phyloP scores from a whole-genome alignment of 2,329 filamentous ascomycete genomes.

The Alternaria angustiovoidea region DNA sequence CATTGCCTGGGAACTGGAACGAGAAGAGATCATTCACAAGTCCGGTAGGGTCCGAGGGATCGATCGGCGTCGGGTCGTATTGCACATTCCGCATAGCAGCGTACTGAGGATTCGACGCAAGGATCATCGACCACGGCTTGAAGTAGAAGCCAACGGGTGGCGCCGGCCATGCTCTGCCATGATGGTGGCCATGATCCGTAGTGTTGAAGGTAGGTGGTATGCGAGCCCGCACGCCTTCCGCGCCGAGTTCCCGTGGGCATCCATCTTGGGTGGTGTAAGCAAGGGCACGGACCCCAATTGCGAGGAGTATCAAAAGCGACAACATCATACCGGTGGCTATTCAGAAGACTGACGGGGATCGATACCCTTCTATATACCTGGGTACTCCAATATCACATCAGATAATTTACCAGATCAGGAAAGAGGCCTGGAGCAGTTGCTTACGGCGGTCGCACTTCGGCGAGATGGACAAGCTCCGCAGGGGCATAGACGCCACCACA shows the following conservation, averaged over 20 bases:
- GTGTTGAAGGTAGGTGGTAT: slow-evolving; percentile 11
- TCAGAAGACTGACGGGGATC: no score
- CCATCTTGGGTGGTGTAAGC: not conserved
- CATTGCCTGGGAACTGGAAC: slow-evolving; percentile 26
- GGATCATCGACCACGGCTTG: slow-evolving; percentile 28
- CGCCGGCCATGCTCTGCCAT: slow-evolving; percentile 10
- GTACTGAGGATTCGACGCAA: slow-evolving; percentile 22
- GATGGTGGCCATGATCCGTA: not conserved
- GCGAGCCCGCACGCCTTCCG: slow-evolving; percentile 9
- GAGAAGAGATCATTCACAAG: slow-evolving; percentile 28
- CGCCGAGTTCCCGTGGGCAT: slow-evolving; percentile 8
- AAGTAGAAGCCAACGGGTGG: slow-evolving; percentile 24
- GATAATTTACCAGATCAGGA: not conserved
- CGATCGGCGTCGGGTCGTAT: slow-evolving; percentile 26
- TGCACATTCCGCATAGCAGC: slow-evolving; percentile 23
- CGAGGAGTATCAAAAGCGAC: not conserved
- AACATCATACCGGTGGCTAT: not conserved
- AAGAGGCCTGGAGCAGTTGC: not conserved
- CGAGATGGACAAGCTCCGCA: not conserved
- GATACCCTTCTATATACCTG: not conserved
- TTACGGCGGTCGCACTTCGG: not conserved
- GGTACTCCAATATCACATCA: not conserved
- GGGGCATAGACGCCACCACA: not conserved
- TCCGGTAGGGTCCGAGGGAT: slow-evolving; percentile 1
- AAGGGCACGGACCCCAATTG: not conserved